These are phyloP conservation scores for Epithele typhae DNA, from an alignment of 768 basidiomycete species.

Conservation along the genomic window DNA sequence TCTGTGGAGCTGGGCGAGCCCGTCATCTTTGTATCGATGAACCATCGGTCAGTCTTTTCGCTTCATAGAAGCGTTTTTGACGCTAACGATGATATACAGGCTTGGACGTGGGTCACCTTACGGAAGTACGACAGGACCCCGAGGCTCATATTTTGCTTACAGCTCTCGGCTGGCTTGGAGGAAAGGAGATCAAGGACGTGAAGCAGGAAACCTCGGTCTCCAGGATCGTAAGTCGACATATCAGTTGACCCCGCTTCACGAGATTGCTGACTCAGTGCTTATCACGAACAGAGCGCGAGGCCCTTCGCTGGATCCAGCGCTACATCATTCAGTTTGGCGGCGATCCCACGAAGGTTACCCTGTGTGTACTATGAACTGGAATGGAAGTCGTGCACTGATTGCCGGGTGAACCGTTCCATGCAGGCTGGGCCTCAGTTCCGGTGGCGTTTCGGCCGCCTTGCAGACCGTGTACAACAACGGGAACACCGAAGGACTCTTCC, in stretches of 20 bases:
- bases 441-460: neutral
- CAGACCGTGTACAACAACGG: neutral
- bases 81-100: neutral
- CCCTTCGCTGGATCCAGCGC: neutral
- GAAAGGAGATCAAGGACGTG: constrained; percentile 34
- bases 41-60: neutral
- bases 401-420: neutral
- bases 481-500: neutral
- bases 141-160: neutral
- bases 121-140: neutral
- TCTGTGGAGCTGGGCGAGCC: neutral
- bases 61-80: neutral
- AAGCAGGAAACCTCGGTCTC: constrained; percentile 43
- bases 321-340: neutral
- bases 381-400: neutral
- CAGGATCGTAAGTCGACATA: constrained; percentile 32
- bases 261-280: neutral
- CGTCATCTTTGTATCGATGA: neutral
- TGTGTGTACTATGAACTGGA: neutral
- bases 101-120: neutral
- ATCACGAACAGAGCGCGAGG: neutral
- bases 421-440: neutral
- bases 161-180: constrained; percentile 37
- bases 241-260: neutral
- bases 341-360: neutral